These are phyloP conservation scores for Papiliotrema nemorosa DNA, from an alignment of 1,284 basidiomycete genomes.

Conservation along the genomic window DNA sequence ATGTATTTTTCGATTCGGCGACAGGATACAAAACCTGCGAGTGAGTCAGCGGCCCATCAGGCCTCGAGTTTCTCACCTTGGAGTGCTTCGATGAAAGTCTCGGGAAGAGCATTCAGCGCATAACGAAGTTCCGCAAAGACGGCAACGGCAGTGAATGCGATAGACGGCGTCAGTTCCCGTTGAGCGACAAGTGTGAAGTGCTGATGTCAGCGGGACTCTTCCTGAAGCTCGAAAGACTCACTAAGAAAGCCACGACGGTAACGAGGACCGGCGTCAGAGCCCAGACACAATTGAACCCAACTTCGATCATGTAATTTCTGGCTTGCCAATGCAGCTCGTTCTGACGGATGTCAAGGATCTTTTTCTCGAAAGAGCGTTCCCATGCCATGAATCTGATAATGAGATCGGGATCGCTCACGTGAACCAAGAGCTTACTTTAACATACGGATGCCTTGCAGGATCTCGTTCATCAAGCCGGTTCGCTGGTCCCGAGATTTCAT, in stretches of 20 bases:
- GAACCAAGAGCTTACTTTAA: constrained; percentile 60
- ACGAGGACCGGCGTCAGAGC: constrained; percentile 46
- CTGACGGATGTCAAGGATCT: constrained; percentile 67
- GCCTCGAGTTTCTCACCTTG: constrained; percentile 54
- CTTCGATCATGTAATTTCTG: constrained; percentile 80
- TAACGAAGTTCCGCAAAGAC: constrained; percentile 80
- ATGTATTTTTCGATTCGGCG: constrained; percentile 89
- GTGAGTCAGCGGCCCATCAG: not conserved
- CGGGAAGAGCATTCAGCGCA: constrained; percentile 73
- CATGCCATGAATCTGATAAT: constrained; percentile 73
- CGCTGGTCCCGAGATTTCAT: constrained; percentile 91
- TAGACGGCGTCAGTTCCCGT: constrained; percentile 70
- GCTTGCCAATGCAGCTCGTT: constrained; percentile 79
- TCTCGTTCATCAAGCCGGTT: constrained; percentile 88
- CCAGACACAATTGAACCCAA: constrained; percentile 78
- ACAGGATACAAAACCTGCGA: constrained; percentile 66
- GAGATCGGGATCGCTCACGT: not conserved
- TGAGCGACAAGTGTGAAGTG: constrained; percentile 63
- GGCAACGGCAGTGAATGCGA: constrained; percentile 68
- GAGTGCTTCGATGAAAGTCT: constrained; percentile 81
- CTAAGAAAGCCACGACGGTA: constrained; percentile 47
- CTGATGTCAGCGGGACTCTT: constrained; percentile 22
- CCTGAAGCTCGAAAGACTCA: constrained; percentile 12
- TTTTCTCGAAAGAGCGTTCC: constrained; percentile 83
- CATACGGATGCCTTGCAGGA: constrained; percentile 87